These are phyloP conservation scores for Tricholoma hemisulphureum DNA, from an alignment of 768 basidiomycete species.

Conservation along the genomic window DNA sequence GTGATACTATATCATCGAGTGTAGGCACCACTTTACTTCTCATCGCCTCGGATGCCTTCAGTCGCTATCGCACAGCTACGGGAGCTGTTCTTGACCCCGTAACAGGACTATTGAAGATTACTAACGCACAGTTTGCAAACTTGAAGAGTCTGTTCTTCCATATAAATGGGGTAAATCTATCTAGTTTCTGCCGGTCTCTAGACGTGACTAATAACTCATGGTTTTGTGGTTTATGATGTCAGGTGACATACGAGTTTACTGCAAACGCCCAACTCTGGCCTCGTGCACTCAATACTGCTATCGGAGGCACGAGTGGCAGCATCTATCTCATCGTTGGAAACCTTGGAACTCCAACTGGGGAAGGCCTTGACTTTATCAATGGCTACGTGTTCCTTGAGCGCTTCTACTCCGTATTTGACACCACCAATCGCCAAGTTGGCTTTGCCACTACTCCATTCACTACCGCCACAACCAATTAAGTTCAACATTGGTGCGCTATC, in stretches of 20 bases:
- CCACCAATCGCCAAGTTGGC: constrained; percentile 53
- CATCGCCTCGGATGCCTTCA: constrained; percentile 46
- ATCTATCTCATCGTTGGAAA: constrained; percentile 38
- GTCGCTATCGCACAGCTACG: constrained; percentile 42
- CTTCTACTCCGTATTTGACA: constrained; percentile 68
- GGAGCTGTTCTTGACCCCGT: constrained; percentile 38
- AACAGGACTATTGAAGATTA: constrained; percentile 54
- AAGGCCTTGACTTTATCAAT: constrained; percentile 57
- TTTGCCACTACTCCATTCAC: constrained; percentile 56
- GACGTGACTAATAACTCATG: background rate
- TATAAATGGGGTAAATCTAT: constrained; percentile 44
- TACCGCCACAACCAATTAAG: constrained; percentile 39
- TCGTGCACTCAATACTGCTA: constrained; percentile 30
- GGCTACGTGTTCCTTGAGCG: constrained; percentile 55
- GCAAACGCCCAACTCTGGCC: constrained; percentile 41
- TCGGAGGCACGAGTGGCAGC: constrained; percentile 29
- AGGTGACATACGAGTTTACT: constrained; percentile 39
- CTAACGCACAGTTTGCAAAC: constrained; percentile 45
- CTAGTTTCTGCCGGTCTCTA: background rate
- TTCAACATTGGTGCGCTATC: no score
- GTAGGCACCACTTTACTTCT: constrained; percentile 51
- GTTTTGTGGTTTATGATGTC: background rate
- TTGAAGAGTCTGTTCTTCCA: constrained; percentile 59
- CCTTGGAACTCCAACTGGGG: constrained; percentile 39
- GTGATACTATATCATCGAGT: background rate